These are phyloP conservation scores for Metarhizium anisopliae DNA, from an alignment of 2,329 filamentous ascomycete species.

Conservation along the genomic window DNA sequence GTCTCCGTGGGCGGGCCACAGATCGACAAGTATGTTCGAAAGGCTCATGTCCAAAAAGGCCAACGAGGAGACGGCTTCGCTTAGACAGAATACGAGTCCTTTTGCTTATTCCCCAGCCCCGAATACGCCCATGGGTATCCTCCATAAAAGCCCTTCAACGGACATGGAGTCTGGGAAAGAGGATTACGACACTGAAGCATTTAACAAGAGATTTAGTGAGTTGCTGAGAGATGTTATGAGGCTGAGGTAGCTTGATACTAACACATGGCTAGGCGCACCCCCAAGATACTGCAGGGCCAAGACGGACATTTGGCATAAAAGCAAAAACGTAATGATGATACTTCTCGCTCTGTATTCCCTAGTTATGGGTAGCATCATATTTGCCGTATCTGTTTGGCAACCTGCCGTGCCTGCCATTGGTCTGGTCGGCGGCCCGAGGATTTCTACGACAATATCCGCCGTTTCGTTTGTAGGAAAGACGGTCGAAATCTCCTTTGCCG, in stretches of 20 bases:
- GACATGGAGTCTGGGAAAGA: background rate
- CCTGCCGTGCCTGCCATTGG: too few relatives aligned
- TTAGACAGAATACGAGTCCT: too few relatives aligned
- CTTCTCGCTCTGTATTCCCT: conserved; percentile 47
- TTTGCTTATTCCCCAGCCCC: too few relatives aligned
- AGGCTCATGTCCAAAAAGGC: background rate
- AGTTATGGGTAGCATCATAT: conserved; percentile 54
- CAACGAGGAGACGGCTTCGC: too few relatives aligned
- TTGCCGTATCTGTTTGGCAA: conserved; percentile 51
- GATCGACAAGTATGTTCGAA: background rate
- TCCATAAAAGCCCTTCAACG: background rate
- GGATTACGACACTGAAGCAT: background rate
- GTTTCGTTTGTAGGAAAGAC: conserved; percentile 65
- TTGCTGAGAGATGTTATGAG: background rate
- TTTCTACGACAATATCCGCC: conserved; percentile 57
- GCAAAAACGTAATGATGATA: conserved; percentile 38
- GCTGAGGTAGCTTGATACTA: background rate
- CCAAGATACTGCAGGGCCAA: conserved; percentile 19
- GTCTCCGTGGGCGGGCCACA: background rate
- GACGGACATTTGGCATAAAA: conserved; percentile 13
- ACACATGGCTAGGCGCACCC: conserved; percentile 11
- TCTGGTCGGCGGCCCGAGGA: conserved; percentile 29
- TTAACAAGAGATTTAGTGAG: background rate
- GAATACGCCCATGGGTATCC: background rate
- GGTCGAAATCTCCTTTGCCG: conserved; percentile 71